A percentile compares a stretch with the other conserved stretches of the same genome.
Evolutionary conservation across 2,329 filamentous ascomycete genomes (phyloP).

Genomic region (Sphaerulina populicola): DNA sequence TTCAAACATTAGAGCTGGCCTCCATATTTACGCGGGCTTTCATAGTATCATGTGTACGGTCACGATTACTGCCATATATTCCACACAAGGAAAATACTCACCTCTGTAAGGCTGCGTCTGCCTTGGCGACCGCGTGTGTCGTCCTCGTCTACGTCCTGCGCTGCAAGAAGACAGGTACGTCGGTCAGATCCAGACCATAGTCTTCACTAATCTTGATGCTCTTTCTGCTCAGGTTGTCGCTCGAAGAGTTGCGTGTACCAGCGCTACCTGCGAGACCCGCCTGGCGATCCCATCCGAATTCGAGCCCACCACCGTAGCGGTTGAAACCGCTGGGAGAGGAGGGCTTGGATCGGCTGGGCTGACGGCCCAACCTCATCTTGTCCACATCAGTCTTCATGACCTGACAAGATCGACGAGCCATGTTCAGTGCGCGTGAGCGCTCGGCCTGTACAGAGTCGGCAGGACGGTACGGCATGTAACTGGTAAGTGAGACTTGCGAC

Average conservation of each 20-base stretch:
- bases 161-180: conserved; percentile 35
- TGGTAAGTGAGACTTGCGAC: background rate
- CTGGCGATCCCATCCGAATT: conserved; percentile 33
- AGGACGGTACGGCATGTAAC: conserved; percentile 23
- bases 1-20: too few species aligned
- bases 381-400: conserved; percentile 6
- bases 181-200: conserved; percentile 35
- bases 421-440: conserved; percentile 23
- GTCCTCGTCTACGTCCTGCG: background rate
- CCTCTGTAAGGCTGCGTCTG: background rate
- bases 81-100: background rate
- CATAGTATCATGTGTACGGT: too few species aligned
- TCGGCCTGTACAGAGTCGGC: conserved; percentile 22
- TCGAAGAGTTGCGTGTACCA: conserved; percentile 28
- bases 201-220: conserved; percentile 29
- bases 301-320: conserved; percentile 33
- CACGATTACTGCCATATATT: too few species aligned
- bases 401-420: conserved; percentile 16
- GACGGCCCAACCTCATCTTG: conserved; percentile 3
- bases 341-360: conserved; percentile 1
- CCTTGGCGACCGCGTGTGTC: background rate
- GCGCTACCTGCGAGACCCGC: conserved; percentile 33
- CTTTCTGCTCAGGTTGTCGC: conserved; percentile 28
- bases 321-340: conserved; percentile 18
- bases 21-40: too few species aligned